Percentiles rank a stretch among this genome's conserved stretches.
These are phyloP conservation scores for Globisporangium cystogenes DNA, from an alignment of 352 stramenopile genomes.

Conservation along the genomic window DNA sequence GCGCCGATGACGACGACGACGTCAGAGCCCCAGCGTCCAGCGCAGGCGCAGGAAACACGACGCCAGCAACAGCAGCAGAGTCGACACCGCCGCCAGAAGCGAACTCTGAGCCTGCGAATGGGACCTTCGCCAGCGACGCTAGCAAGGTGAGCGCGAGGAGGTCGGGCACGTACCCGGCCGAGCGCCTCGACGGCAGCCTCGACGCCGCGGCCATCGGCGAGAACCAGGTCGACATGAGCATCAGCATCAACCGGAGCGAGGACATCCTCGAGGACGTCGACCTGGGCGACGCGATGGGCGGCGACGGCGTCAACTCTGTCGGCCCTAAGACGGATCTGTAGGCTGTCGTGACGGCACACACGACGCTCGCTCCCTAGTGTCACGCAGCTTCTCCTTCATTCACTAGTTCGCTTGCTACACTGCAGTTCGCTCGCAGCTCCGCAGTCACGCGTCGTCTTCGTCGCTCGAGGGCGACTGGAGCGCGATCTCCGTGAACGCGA, in stretches of 20 bases:
- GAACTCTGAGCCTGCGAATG: not conserved
- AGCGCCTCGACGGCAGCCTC: constrained; percentile 3
- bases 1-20: constrained; percentile 18
- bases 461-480: constrained; percentile 26
- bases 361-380: not conserved
- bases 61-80: not conserved
- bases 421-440: no score
- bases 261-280: constrained; percentile 40
- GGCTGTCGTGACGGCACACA: not conserved
- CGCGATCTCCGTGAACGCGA: constrained; percentile 64
- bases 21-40: not conserved
- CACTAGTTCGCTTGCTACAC: constrained; percentile 14
- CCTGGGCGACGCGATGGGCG: not conserved
- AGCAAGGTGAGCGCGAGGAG: constrained; percentile 11
- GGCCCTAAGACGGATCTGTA: not conserved
- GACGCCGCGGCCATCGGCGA: constrained; percentile 12
- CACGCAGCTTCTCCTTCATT: constrained; percentile 1
- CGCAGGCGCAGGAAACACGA: not conserved
- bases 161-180: constrained; percentile 11
- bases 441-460: constrained; percentile 9
- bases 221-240: constrained; percentile 27
- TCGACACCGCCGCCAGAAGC: not conserved
- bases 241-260: constrained; percentile 44
- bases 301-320: not conserved
- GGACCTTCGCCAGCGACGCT: not conserved